Conservation (phyloP, 352 stramenopile genomes). For the Phytophthora kernoviae region DNA sequence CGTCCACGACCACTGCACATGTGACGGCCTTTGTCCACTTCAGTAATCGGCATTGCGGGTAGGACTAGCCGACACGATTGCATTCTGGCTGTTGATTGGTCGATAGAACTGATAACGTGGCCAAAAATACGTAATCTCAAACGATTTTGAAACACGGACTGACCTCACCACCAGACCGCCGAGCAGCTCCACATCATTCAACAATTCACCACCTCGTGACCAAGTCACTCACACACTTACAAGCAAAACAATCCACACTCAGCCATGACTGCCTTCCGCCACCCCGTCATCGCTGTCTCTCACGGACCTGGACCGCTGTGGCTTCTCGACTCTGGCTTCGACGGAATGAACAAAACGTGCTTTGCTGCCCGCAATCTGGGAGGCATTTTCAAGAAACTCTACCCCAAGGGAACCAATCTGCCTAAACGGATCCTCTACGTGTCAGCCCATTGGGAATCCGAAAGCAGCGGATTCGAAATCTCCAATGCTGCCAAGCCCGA, state of each 20-base stretch:
- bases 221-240: slow-evolving; percentile 1
- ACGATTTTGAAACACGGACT: too few species aligned
- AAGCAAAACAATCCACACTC: neutral
- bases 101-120: neutral
- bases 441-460: slow-evolving; percentile 85
- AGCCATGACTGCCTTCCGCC: slow-evolving; percentile 28
- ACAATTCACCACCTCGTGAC: slow-evolving; percentile 12
- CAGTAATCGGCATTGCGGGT: slow-evolving; percentile 2
- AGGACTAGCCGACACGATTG: neutral
- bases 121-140: neutral
- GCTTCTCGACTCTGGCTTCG: slow-evolving; percentile 46
- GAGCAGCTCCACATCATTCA: slow-evolving; percentile 12
- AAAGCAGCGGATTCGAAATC: slow-evolving; percentile 49
- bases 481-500: slow-evolving; percentile 48
- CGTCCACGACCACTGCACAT: neutral
- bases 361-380: slow-evolving; percentile 26
- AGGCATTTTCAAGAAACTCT: slow-evolving; percentile 41
- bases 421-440: slow-evolving; percentile 85
- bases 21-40: neutral
- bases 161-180: slow-evolving; percentile 9
- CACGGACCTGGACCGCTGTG: slow-evolving; percentile 64
- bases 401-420: slow-evolving; percentile 38
- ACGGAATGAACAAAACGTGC: slow-evolving; percentile 33
- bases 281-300: slow-evolving; percentile 49
- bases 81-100: neutral